Base-by-base conservation (phyloP, 2,329 filamentous ascomycete species). In the Ophioceras dolichostomum region DNA sequence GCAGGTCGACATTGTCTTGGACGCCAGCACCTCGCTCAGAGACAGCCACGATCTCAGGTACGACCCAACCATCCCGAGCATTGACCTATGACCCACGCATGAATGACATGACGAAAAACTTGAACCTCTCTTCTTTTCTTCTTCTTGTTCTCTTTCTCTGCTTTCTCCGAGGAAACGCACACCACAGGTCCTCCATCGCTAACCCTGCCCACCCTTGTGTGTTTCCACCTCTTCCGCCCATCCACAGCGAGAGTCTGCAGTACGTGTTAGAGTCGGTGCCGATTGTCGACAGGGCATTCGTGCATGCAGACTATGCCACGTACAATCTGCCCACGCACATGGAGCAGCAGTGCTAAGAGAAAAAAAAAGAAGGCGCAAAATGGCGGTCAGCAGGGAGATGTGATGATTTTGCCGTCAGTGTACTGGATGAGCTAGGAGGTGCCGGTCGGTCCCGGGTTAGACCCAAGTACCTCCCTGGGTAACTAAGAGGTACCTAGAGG, bases 181-280 rank as follows among this genome's bases (percentile, higher is more conserved):
- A n/a, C n/a, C n/a, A n/a, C n/a, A n/a, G n/a, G n/a, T n/a, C n/a
- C n/a, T n/a, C n/a, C n/a, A n/a, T n/a, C n/a, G n/a, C n/a, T n/a
- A n/a, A n/a, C n/a, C n/a, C n/a, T n/a, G n/a, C n/a, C n/a, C n/a
- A n/a, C n/a, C n/a, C n/a, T n/a, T n/a, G n/a, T n/a, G n/a, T n/a
- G n/a, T 8, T 27, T 2, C 24, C 30, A 40, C n/a, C 36, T 24
- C 7, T 12, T 1, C 13, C n/a, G 16, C 21, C 18, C 3, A 10
- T 17, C 5, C n/a, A 43, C 24, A 71, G 68, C 32, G 82, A 88
- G 64, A 77, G 74, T 41, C 56, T 93, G 58, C 83, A 87, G 49
- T 88, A 91, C 59, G 84, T 91, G 43, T 67, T 91, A 24, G 85
- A 91, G 61, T 84, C 80, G 40, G 81, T 91, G 29, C 83, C 84